Conservation (phyloP, 1,284 basidiomycete genomes). For the Fomitopsis schrenkii region DNA sequence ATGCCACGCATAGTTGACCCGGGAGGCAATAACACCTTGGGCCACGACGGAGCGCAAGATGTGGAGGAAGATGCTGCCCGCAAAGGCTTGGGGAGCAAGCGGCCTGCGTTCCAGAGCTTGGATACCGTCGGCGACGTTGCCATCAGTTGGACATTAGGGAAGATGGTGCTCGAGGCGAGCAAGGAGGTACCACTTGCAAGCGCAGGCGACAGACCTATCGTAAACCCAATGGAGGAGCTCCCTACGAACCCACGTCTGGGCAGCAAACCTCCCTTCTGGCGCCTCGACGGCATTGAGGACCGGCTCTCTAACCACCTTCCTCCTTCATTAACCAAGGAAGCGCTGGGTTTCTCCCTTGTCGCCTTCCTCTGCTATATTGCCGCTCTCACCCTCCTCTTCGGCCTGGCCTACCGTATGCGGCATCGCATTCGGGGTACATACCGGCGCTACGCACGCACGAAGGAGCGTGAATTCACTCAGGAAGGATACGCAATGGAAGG, state of each 20-base stretch:
- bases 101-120: slow-evolving; percentile 85
- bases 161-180: slow-evolving; percentile 96
- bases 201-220: slow-evolving; percentile 48
- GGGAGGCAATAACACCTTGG: slow-evolving; percentile 65
- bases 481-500: slow-evolving; percentile 59
- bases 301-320: slow-evolving; percentile 61
- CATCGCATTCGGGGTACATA: slow-evolving; percentile 44
- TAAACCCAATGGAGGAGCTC: slow-evolving; percentile 66
- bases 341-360: slow-evolving; percentile 68
- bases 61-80: slow-evolving; percentile 70
- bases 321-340: slow-evolving; percentile 49
- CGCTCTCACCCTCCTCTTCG: slow-evolving; percentile 36
- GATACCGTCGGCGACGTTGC: slow-evolving; percentile 90
- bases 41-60: slow-evolving; percentile 45
- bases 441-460: slow-evolving; percentile 44
- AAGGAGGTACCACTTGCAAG: slow-evolving; percentile 64
- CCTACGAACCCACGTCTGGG: slow-evolving; percentile 45
- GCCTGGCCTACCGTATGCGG: slow-evolving; percentile 51
- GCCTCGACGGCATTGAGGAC: slow-evolving; percentile 57
- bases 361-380: slow-evolving; percentile 51
- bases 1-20: slow-evolving; percentile 89
- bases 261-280: slow-evolving; percentile 54
- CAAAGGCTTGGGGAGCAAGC: slow-evolving; percentile 66
- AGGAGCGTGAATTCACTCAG: slow-evolving; percentile 32
- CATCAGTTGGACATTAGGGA: slow-evolving; percentile 97